Evolutionary conservation across 768 basidiomycete species (phyloP), one percentile per base, ranked within the genome.

Genomic region (Holtermanniella nyarrowii): DNA sequence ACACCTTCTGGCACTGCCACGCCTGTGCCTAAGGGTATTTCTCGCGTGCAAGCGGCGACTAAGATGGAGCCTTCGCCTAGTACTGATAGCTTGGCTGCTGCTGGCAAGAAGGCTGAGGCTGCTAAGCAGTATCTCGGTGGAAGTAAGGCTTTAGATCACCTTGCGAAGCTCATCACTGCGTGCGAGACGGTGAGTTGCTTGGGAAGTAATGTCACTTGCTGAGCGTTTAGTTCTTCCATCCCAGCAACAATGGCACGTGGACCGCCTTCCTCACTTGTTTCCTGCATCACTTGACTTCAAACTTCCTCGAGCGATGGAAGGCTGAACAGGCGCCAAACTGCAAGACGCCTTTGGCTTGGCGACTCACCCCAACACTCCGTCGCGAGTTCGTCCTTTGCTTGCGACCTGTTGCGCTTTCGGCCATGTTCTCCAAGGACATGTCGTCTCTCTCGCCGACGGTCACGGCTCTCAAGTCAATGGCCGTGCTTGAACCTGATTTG

Each of bases 371-470:
- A 31, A 71, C 74, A 44, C 90, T 93, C 81, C 84, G 80, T 63
- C 78, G 83, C 45, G 87, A 91, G 64, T 80, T 93, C 18, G 87
- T 89, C 18, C 82, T 85, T 57, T 83, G 80, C 21, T 74, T 90
- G 31, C 74, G 86, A 52, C 89, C 88, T 0, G 84, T 90, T 13
- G 81, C 83, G 0, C 75, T 93, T 24, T 76, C 90, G n/a, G 82
- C 86, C 2, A 88, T 90, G 80, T 93, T 91, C 74, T 87, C 85
- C 7, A 84, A 85, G 65, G 86, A 88, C 64, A 75, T 78, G 45
- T 76, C 78, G 10, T 85, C 86, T 1, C 82, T 85, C 24, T 71
- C 76, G 14, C 85, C 88, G 58, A 82, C 88, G 41, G 83, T 86
- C 65, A 80, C 80, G 40, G 83, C 84, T 52, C 72, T 91, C 56